Evolutionary conservation across 768 basidiomycete species (phyloP), one percentile per base, ranked within the genome.

Genomic region (Auriscalpium microsporum): DNA sequence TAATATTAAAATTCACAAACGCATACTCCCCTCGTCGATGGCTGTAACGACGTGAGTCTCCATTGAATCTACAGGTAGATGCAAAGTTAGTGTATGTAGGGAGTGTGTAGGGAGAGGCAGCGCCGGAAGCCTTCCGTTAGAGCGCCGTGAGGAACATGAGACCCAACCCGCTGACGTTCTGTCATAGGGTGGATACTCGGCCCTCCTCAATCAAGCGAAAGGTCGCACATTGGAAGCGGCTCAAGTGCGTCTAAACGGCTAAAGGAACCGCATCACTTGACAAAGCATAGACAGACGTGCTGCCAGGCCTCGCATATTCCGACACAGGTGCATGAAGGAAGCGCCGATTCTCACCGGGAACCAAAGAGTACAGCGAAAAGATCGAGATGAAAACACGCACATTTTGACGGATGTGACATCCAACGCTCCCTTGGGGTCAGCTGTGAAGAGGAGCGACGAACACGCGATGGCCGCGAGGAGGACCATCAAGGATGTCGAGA

Each of bases 1-100:
- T 80, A 50, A 90, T 72, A 67, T 92, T 85, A 72, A 94, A 93
- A 65, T 85, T 80, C 38, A 90, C 78, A 65, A 89, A 86, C 1
- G 86, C 86, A 55, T 85, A 76, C 61, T 94, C 91, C 64, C 88
- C 83, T 62, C 84, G 78, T 58, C 75, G 77, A 61, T 71, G 78
- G 5, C 77, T 72, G 67, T 83, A 82, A 48, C 81, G 76, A 56
- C 80, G 58, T 33, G 59, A 37, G 13, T 61, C 56, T 38, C 56
- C 54, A 48, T 55, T 42, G 44, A 64, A 63, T 34, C 61, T 66
- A 19, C 6, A 48, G 45, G 8, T 21, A 45, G 11, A 45, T 37
- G 1, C 48, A 9, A 57, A 10, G 13, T 52, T 28, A 51, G 44
- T 48, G n/a, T 16, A 21, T 21, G 45, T 38, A 42, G 42, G n/a